These are phyloP conservation scores for Senna siamea DNA, from an alignment of 306 rosid species.

Conservation along the genomic window DNA sequence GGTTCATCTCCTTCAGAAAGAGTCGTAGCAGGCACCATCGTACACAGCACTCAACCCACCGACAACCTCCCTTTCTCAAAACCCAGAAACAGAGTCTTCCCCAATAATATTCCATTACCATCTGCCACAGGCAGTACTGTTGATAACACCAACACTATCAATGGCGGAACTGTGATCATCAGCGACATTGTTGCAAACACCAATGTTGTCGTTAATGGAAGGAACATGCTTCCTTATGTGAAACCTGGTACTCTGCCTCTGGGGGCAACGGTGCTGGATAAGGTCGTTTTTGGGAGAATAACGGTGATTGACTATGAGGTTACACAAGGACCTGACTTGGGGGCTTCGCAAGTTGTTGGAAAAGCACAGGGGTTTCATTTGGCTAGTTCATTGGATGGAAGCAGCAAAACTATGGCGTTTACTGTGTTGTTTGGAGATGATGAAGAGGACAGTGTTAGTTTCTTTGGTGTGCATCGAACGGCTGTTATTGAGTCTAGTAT, in stretches of 20 bases:
- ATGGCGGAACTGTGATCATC: constrained; percentile 6
- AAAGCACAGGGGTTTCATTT: constrained; percentile 53
- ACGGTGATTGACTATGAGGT: constrained; percentile 53
- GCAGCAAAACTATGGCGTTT: constrained; percentile 53
- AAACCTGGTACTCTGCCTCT: constrained; percentile 16
- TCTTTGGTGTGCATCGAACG: constrained; percentile 48
- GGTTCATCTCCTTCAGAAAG: constrained; percentile 53
- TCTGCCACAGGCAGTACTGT: constrained; percentile 36
- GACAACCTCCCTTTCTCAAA: constrained; percentile 50
- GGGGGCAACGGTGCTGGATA: constrained; percentile 31
- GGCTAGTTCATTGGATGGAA: constrained; percentile 53
- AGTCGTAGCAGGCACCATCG: constrained; percentile 42
- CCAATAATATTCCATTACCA: constrained; percentile 13
- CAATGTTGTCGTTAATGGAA: constrained; percentile 34
- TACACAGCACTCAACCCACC: constrained; percentile 33
- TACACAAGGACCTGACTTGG: constrained; percentile 42
- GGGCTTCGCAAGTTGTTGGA: constrained; percentile 36
- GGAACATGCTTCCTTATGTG: constrained; percentile 36
- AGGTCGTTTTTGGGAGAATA: constrained; percentile 51
- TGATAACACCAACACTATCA: constrained; percentile 7
- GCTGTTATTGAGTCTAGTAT: constrained; percentile 39
- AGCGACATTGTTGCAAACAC: constrained; percentile 41
- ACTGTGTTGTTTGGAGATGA: constrained; percentile 26
- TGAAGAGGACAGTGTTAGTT: constrained; percentile 37
- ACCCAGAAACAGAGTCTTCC: constrained; percentile 46